Conservation (phyloP, 352 stramenopile genomes). For the Pythium folliculosum region DNA sequence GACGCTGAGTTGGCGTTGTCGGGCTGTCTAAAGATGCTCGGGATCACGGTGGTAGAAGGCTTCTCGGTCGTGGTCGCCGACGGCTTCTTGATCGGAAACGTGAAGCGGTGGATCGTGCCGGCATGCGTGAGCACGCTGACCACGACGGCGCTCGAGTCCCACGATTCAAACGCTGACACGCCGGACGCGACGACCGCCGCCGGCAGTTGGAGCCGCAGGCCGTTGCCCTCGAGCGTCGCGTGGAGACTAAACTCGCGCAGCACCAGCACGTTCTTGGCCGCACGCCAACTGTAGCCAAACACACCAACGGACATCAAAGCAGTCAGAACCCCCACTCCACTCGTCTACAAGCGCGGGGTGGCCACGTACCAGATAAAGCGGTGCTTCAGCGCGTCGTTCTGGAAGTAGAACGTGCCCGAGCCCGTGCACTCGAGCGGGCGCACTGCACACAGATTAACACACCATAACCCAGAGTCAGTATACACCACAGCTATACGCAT, state of each 20-base stretch:
- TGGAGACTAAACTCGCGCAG: conserved; percentile 78
- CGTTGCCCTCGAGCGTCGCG: conserved; percentile 55
- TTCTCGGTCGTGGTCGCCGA: background rate
- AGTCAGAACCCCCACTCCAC: background rate
- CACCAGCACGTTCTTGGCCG: conserved; percentile 74
- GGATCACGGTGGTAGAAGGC: background rate
- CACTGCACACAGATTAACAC: conserved; percentile 32
- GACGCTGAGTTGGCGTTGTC: conserved; percentile 21
- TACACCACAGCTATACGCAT: no score
- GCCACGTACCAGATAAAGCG: conserved; percentile 55
- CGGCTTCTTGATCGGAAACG: conserved; percentile 41
- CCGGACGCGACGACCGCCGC: conserved; percentile 58
- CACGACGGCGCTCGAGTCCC: conserved; percentile 52
- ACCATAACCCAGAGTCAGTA: background rate
- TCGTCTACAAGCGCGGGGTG: background rate
- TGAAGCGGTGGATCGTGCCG: conserved; percentile 69
- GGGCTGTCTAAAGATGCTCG: conserved; percentile 61
- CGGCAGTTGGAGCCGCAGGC: conserved; percentile 55
- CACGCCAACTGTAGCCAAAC: conserved; percentile 47
- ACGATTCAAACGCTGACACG: conserved; percentile 64
- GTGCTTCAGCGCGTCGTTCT: conserved; percentile 64
- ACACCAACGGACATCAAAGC: no score
- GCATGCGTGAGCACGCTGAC: conserved; percentile 71
- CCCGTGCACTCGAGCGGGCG: conserved; percentile 66
- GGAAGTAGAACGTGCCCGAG: conserved; percentile 74